Percentiles rank a stretch among this genome's conserved stretches.
These are phyloP conservation scores for Cutaneotrichosporon spelunceum DNA, from an alignment of 1,284 basidiomycete species.

Conservation along the genomic window DNA sequence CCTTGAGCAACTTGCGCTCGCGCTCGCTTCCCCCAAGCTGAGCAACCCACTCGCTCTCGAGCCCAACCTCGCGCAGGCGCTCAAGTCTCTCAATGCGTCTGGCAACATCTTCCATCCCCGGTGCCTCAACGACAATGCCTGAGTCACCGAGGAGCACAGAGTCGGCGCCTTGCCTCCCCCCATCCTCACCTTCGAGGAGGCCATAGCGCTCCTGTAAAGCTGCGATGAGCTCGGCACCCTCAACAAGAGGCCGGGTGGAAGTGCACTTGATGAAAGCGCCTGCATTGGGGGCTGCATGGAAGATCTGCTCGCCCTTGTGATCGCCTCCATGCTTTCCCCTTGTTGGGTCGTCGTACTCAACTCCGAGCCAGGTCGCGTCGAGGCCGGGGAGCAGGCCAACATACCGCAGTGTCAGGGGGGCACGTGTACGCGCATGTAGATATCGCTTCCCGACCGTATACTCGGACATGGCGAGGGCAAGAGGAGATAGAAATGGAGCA, in stretches of 20 bases:
- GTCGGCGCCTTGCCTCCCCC: constrained; percentile 30
- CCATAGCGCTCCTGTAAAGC: constrained; percentile 72
- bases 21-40: constrained; percentile 56
- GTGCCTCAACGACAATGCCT: constrained; percentile 79
- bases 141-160: constrained; percentile 72
- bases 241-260: constrained; percentile 25
- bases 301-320: constrained; percentile 75
- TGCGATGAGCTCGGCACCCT: constrained; percentile 68
- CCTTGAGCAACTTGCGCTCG: constrained; percentile 27
- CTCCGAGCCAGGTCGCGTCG: constrained; percentile 68
- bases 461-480: neutral
- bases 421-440: constrained; percentile 34
- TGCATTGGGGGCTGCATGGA: constrained; percentile 52
- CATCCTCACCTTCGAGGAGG: constrained; percentile 43
- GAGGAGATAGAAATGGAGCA: neutral
- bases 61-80: constrained; percentile 69
- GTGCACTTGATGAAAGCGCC: constrained; percentile 45
- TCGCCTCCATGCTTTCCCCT: constrained; percentile 84
- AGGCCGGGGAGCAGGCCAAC: constrained; percentile 36
- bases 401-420: constrained; percentile 44
- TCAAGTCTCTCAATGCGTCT: constrained; percentile 65
- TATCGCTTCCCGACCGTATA: constrained; percentile 33
- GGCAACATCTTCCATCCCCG: constrained; percentile 73
- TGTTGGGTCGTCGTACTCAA: constrained; percentile 86
- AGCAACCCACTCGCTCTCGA: constrained; percentile 65